Conservation (phyloP, 2,329 filamentous ascomycete genomes). For the Cercospora janseana region DNA sequence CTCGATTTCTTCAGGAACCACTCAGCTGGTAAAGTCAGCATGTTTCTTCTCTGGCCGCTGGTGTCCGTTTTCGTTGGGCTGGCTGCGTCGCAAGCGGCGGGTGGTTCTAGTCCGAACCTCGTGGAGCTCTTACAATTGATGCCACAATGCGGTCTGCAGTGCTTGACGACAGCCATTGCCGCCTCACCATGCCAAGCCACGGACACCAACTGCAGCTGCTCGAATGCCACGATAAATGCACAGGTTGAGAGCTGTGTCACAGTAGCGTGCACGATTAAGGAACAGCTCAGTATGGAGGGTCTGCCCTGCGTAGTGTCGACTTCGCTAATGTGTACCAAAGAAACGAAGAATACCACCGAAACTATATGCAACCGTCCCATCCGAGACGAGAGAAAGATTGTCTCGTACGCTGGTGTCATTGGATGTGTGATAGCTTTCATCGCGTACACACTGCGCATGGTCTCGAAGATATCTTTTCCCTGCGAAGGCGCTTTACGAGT, state of each 20-base stretch:
- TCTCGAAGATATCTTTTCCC: slow-evolving; percentile 18
- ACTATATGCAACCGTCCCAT: slow-evolving; percentile 17
- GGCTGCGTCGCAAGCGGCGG: slow-evolving; percentile 9
- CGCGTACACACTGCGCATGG: slow-evolving; percentile 20
- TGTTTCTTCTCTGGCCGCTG: not conserved
- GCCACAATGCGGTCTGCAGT: slow-evolving; percentile 17
- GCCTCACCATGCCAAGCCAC: slow-evolving; percentile 22
- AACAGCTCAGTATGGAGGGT: slow-evolving; percentile 11
- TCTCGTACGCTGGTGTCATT: slow-evolving; percentile 16
- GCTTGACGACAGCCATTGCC: slow-evolving; percentile 20
- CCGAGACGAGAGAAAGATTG: slow-evolving; percentile 18
- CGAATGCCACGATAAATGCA: slow-evolving; percentile 9
- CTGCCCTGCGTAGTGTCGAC: not conserved
- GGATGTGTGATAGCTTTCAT: slow-evolving; percentile 17
- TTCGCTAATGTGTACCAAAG: slow-evolving; percentile 3
- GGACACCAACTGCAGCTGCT: slow-evolving; percentile 21
- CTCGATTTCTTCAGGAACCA: not conserved
- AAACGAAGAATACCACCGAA: slow-evolving; percentile 23
- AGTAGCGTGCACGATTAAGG: slow-evolving; percentile 6
- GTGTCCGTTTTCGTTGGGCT: slow-evolving; percentile 1
- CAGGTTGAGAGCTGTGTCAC: slow-evolving; percentile 8
- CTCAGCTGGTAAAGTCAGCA: not conserved
- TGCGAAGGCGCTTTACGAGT: slow-evolving; percentile 5
- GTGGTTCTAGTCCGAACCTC: not conserved
- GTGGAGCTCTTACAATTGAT: slow-evolving; percentile 10